phyloP scores from a whole-genome alignment of 257 asterid genomes.

The Knoxia roxburghii region DNA sequence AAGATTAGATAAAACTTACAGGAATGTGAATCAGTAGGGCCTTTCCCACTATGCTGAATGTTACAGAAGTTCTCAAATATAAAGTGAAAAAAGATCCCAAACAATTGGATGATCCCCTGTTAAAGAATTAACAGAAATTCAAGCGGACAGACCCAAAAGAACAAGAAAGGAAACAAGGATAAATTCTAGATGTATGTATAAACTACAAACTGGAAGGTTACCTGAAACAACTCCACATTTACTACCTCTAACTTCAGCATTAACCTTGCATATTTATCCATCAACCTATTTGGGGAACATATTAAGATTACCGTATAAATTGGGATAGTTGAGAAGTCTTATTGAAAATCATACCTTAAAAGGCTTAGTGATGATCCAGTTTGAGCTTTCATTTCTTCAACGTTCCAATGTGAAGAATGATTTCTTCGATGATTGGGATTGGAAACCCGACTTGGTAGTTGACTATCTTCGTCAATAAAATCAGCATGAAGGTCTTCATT shows the following conservation, averaged over 20 bases:
- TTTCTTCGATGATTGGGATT: constrained; percentile 52
- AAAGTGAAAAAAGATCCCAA: constrained; percentile 83
- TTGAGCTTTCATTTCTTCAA: constrained; percentile 64
- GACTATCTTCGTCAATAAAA: constrained; percentile 99
- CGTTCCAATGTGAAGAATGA: constrained; percentile 46
- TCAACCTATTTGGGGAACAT: constrained; percentile 49
- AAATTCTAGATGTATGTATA: constrained; percentile 15
- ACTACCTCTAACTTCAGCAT: constrained; percentile 95
- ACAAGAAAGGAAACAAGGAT: background rate
- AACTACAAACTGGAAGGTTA: constrained; percentile 26
- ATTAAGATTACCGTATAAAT: constrained; percentile 22
- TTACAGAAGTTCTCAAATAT: constrained; percentile 76
- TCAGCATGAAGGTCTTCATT: constrained; percentile 99
- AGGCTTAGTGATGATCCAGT: constrained; percentile 93
- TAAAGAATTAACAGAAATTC: constrained; percentile 16
- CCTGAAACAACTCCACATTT: constrained; percentile 91
- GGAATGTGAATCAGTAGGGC: constrained; percentile 43
- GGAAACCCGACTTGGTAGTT: constrained; percentile 92
- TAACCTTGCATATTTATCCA: constrained; percentile 97
- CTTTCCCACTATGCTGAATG: constrained; percentile 59
- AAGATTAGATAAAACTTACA: constrained; percentile 46
- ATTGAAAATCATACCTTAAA: constrained; percentile 53
- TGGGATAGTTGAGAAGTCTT: background rate
- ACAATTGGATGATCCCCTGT: constrained; percentile 94
- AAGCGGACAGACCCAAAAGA: constrained; percentile 7